Percentiles rank a stretch among this genome's conserved stretches.
Conservation (phyloP, 805 yeast species). For the Gaillardinia entomophila region DNA sequence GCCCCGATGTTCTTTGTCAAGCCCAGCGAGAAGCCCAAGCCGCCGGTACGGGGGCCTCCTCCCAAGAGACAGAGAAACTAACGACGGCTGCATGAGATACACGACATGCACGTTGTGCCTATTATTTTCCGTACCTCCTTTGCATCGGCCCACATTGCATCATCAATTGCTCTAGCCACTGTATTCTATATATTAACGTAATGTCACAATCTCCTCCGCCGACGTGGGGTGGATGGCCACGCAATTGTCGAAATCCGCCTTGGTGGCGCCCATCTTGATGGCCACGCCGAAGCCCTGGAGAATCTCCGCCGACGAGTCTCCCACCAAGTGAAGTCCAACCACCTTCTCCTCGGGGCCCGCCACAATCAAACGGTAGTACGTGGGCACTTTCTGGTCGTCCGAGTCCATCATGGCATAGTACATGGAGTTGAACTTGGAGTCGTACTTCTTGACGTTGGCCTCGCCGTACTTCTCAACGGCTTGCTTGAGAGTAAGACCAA, state of each 20-base stretch:
- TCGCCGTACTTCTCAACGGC: constrained; percentile 78
- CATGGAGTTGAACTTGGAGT: constrained; percentile 84
- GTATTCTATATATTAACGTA: too few species aligned
- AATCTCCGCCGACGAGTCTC: constrained; percentile 87
- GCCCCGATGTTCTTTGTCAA: constrained; percentile 81
- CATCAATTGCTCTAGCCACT: too few species aligned
- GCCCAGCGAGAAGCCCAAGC: constrained; percentile 56
- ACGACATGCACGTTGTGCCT: too few species aligned
- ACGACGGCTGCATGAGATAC: too few species aligned
- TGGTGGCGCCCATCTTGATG: constrained; percentile 98
- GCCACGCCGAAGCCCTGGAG: constrained; percentile 99
- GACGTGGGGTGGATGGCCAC: constrained; percentile 99
- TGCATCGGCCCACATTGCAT: too few species aligned
- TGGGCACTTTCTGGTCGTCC: constrained; percentile 72
- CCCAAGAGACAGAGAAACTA: not conserved
- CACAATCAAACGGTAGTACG: constrained; percentile 76
- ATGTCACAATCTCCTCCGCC: constrained; percentile 95
- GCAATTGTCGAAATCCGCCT: constrained; percentile 88
- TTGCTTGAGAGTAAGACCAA: constrained; percentile 77
- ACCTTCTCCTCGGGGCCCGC: constrained; percentile 85
- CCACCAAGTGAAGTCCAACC: constrained; percentile 91
- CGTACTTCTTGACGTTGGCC: constrained; percentile 75
- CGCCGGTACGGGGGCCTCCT: constrained; percentile 60
- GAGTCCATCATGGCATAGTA: constrained; percentile 74
- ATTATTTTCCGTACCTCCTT: too few species aligned